phyloP scores from a whole-genome alignment of 2,329 filamentous ascomycete genomes.

The Aspergillus eucalypticola region DNA sequence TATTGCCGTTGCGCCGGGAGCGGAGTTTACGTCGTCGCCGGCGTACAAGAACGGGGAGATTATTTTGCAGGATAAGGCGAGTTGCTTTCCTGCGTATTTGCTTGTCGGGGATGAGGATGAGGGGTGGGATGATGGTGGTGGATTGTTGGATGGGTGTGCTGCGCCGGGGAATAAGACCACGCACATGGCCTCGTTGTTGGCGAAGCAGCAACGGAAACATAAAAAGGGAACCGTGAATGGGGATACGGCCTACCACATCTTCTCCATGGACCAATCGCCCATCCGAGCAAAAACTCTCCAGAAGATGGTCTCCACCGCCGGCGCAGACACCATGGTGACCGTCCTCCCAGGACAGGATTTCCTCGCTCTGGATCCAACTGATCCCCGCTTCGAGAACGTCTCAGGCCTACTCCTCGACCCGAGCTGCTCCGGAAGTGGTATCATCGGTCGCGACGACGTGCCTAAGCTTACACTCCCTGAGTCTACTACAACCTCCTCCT shows the following conservation, averaged over 20 bases:
- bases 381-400: constrained; percentile 67
- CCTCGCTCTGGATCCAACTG: constrained; percentile 67
- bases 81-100: constrained; percentile 91
- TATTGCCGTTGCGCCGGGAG: constrained; percentile 70
- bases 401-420: constrained; percentile 83
- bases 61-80: constrained; percentile 94
- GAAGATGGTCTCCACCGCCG: constrained; percentile 81
- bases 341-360: constrained; percentile 80
- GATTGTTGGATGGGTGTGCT: constrained; percentile 88
- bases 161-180: constrained; percentile 98
- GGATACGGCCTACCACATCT: constrained; percentile 57
- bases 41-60: constrained; percentile 76
- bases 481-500: constrained; percentile 2
- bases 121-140: constrained; percentile 57
- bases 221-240: constrained; percentile 24
- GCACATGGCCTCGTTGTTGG: constrained; percentile 76
- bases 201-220: constrained; percentile 9
- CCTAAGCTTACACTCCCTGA: constrained; percentile 66
- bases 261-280: constrained; percentile 43
- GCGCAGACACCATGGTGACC: constrained; percentile 64
- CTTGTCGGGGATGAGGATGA: constrained; percentile 64
- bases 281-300: constrained; percentile 70
- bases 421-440: constrained; percentile 93
- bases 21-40: constrained; percentile 69
- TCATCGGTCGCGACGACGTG: constrained; percentile 81